Percentiles rank a stretch among this genome's conserved stretches.
Conservation (phyloP, 179 eudicot species). For the Patellifolia procumbens region DNA sequence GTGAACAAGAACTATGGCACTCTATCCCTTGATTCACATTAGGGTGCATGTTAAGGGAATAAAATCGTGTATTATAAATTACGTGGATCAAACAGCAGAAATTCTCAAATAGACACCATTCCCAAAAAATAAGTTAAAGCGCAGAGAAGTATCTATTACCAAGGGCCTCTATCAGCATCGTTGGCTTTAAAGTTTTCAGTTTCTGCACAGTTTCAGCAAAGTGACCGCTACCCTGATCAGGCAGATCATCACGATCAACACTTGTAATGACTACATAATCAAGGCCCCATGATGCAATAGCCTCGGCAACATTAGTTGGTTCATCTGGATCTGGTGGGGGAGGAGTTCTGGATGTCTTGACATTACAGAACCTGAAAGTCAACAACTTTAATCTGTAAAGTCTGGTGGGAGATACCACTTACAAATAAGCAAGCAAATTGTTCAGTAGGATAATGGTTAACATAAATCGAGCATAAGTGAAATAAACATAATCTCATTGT, state of each 20-base stretch:
- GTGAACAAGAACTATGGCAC: background rate
- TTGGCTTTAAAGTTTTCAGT: conserved; percentile 74
- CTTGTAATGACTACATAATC: conserved; percentile 97
- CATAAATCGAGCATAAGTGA: background rate
- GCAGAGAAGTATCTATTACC: conserved; percentile 41
- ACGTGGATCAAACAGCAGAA: background rate
- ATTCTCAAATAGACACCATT: background rate
- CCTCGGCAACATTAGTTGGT: conserved; percentile 91
- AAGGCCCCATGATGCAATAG: conserved; percentile 99
- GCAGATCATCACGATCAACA: conserved; percentile 95
- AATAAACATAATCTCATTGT: conserved; percentile 15
- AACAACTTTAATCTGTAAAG: conserved; percentile 1
- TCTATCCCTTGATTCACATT: background rate
- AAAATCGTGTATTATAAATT: background rate
- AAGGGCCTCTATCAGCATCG: conserved; percentile 89
- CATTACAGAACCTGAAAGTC: conserved; percentile 81
- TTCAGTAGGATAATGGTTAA: background rate
- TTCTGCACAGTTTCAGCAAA: conserved; percentile 95
- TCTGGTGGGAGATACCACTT: background rate
- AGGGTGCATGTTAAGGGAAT: background rate
- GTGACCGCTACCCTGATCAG: conserved; percentile 97
- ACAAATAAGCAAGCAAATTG: background rate
- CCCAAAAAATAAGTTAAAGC: no score
- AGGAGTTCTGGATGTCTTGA: conserved; percentile 94
- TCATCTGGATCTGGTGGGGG: conserved; percentile 98